Conservation (phyloP, 2,329 filamentous ascomycete genomes). For the Phaeophleospora eucalypticola region DNA sequence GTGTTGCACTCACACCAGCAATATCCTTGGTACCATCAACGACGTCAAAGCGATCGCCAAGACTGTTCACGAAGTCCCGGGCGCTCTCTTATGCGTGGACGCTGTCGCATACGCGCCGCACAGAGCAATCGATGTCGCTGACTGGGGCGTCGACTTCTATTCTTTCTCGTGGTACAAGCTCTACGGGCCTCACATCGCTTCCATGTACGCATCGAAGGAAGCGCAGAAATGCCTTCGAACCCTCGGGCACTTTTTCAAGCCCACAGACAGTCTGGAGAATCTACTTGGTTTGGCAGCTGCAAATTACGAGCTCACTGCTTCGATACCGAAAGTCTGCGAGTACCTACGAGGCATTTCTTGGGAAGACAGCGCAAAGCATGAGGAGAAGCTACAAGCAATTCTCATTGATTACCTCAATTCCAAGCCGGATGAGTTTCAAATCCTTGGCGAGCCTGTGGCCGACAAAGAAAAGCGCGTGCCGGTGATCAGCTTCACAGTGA, state of each 20-base stretch:
- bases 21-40: slow-evolving; percentile 69
- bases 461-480: slow-evolving; percentile 54
- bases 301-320: slow-evolving; percentile 66
- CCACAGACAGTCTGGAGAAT: slow-evolving; percentile 53
- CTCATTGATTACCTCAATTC: slow-evolving; percentile 57
- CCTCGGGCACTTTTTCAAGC: slow-evolving; percentile 66
- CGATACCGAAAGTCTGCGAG: slow-evolving; percentile 56
- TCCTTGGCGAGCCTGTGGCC: slow-evolving; percentile 55
- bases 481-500: slow-evolving; percentile 63
- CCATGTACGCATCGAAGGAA: slow-evolving; percentile 60
- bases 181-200: slow-evolving; percentile 70
- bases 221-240: slow-evolving; percentile 56
- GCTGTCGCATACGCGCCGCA: slow-evolving; percentile 75
- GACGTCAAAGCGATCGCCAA: slow-evolving; percentile 56
- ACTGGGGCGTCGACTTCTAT: slow-evolving; percentile 69
- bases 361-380: slow-evolving; percentile 54
- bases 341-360: slow-evolving; percentile 50
- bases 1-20: slow-evolving; percentile 68
- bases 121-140: slow-evolving; percentile 63
- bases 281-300: slow-evolving; percentile 66
- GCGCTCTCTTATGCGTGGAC: slow-evolving; percentile 66
- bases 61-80: slow-evolving; percentile 49
- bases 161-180: slow-evolving; percentile 80
- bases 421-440: slow-evolving; percentile 48
- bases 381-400: slow-evolving; percentile 55